Base-by-base conservation (phyloP, 306 rosid genomes). In the Pyrus communis region DNA sequence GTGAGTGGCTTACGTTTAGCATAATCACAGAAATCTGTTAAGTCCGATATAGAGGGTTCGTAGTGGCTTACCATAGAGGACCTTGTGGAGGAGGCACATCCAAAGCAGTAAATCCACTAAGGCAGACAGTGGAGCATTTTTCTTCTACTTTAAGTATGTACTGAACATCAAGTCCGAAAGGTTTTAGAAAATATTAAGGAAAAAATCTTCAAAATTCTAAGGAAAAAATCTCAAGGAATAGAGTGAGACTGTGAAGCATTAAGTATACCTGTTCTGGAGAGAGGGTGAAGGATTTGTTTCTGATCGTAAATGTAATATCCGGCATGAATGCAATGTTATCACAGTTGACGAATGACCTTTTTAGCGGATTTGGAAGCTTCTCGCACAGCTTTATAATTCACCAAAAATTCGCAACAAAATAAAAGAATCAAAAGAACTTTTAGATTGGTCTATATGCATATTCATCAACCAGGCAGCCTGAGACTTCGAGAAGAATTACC, bases 11-110 rank as follows among this genome's bases (percentile, higher is more conserved):
- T 71, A 49, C 8, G 6, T 49, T 49, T 49, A 49, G 55, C 55
- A 49, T 49, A 31, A 31, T 62, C n/a, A 54, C 57, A 71, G 42
- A 14, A 23, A 78, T 19, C 28, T 64, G 69, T 42, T 3, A 42
- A 42, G 12, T 59, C 4, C 8, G n/a, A 19, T 21, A 25, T 4
- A 59, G 71, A 69, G 54, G 27, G 54, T n/a, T 49, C 58, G 33
- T 59, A 27, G 65, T 17, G 55, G 14, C 77, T 81, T 88, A 91
- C 97, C 94, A 91, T 27, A 91, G 81, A 70, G 97, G 97, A 70
- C 97, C 94, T 74, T 86, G 90, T 45, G 94, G 94, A 9, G 89
- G 73, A 83, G 91, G 92, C 78, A 88, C 92, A 81, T 91, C 94
- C 63, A 91, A 43, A 65, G 87, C 84, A 84, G 79, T 84, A 88